These are phyloP conservation scores for Jamesozyma hellenica DNA, from an alignment of 805 yeast genomes.

Conservation along the genomic window DNA sequence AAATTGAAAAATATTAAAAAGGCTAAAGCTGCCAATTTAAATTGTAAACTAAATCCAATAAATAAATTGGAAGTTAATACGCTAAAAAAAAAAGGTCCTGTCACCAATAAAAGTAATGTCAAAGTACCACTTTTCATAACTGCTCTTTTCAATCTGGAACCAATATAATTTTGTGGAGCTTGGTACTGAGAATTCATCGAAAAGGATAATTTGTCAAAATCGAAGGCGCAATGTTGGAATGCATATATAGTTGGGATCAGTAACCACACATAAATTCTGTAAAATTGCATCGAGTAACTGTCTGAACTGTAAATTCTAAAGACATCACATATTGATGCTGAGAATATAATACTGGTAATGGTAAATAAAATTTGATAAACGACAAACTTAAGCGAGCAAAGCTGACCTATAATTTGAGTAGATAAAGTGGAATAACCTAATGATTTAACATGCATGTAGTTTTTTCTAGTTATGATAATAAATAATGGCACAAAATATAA, in stretches of 20 bases:
- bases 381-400: conserved; percentile 27
- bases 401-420: conserved; percentile 17
- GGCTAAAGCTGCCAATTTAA: conserved; percentile 29
- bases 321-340: conserved; percentile 18
- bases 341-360: conserved; percentile 17
- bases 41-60: conserved; percentile 21
- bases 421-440: conserved; percentile 21
- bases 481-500: conserved; percentile 26
- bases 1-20: conserved; percentile 33
- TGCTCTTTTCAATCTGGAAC: conserved; percentile 22
- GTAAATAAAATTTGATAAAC: conserved; percentile 14
- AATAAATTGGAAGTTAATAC: conserved; percentile 35
- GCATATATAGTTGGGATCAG: conserved; percentile 39
- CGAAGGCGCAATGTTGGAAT: conserved; percentile 41
- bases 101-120: conserved; percentile 10
- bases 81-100: conserved; percentile 20
- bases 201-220: conserved; percentile 45
- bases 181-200: conserved; percentile 31
- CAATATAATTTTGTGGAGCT: conserved; percentile 30
- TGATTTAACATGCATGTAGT: conserved; percentile 32
- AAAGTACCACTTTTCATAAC: conserved; percentile 28
- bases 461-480: conserved; percentile 33
- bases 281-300: conserved; percentile 1
- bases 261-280: conserved; percentile 26
- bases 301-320: conserved; percentile 6